These are phyloP conservation scores for Gymnopus androsaceus DNA, from an alignment of 1,284 basidiomycete genomes.

Conservation along the genomic window DNA sequence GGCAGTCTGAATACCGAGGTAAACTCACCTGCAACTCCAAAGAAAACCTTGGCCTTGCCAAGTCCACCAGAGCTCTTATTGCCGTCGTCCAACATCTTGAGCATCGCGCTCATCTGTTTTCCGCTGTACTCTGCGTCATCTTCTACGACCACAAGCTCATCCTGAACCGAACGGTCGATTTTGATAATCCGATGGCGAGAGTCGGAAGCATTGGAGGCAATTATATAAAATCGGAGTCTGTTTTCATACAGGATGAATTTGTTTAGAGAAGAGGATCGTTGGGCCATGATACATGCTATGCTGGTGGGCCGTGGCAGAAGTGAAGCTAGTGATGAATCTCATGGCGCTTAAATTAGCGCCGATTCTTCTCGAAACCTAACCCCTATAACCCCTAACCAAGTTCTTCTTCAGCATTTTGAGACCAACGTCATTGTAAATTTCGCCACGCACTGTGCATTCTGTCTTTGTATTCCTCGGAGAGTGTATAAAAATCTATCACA, in stretches of 20 bases:
- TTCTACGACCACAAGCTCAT: conserved; percentile 76
- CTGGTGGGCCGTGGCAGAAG: neutral
- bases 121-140: conserved; percentile 88
- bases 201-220: conserved; percentile 84
- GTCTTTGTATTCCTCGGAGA: no score
- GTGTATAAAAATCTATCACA: no score
- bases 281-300: neutral
- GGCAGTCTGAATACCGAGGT: neutral
- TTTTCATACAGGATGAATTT: conserved; percentile 94
- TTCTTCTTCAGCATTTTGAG: no score
- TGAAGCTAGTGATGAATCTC: no score
- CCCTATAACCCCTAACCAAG: no score
- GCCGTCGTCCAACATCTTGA: conserved; percentile 94
- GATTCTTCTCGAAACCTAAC: no score
- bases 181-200: conserved; percentile 88
- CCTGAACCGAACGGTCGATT: conserved; percentile 82
- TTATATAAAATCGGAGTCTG: conserved; percentile 82
- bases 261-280: conserved; percentile 53
- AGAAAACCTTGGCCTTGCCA: conserved; percentile 80
- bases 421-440: no score
- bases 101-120: conserved; percentile 85
- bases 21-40: conserved; percentile 70
- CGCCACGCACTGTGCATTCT: no score
- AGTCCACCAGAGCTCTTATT: conserved; percentile 88
- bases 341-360: no score